Evolutionary conservation across 345 rosid species (phyloP).

Genomic region (Arabis alpina): DNA sequence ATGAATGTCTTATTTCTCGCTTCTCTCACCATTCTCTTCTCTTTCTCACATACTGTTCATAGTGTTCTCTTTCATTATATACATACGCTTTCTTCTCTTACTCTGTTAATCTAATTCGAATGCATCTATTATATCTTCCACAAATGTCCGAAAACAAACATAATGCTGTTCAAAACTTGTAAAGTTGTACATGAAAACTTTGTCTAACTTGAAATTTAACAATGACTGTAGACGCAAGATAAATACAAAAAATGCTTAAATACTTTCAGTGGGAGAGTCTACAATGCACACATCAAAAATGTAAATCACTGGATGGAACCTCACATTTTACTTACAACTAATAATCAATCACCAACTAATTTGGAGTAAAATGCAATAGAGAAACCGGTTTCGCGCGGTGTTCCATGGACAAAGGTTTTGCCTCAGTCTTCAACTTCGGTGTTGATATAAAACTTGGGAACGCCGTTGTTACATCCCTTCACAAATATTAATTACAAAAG

Average conservation of each 20-base stretch:
- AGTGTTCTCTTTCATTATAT: slow-evolving; percentile 16
- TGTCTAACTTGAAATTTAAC: background rate
- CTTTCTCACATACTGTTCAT: slow-evolving; percentile 39
- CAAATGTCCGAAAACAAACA: slow-evolving; percentile 1
- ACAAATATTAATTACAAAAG: slow-evolving; percentile 26
- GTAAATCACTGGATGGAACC: too few species aligned
- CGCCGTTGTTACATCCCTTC: slow-evolving; percentile 67
- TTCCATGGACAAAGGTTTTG: slow-evolving; percentile 3
- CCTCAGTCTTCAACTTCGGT: slow-evolving; percentile 50
- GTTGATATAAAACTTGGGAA: slow-evolving; percentile 71
- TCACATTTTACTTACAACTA: slow-evolving; percentile 9
- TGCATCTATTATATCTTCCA: background rate
- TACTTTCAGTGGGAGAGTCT: too few species aligned
- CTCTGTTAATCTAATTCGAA: slow-evolving; percentile 17
- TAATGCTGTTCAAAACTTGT: too few species aligned
- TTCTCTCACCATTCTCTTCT: slow-evolving; percentile 3
- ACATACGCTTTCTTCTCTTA: slow-evolving; percentile 24
- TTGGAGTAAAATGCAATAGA: too few species aligned
- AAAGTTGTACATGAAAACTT: too few species aligned
- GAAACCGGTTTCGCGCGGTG: background rate
- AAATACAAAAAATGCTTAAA: slow-evolving; percentile 4
- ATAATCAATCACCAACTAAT: too few species aligned
- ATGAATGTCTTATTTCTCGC: slow-evolving; percentile 9
- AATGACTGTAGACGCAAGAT: background rate
- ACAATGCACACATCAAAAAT: too few species aligned